A percentile compares a stretch with the other conserved stretches of the same genome.
phyloP scores from a whole-genome alignment of 768 basidiomycete species.

The Leccinum ochraceum region DNA sequence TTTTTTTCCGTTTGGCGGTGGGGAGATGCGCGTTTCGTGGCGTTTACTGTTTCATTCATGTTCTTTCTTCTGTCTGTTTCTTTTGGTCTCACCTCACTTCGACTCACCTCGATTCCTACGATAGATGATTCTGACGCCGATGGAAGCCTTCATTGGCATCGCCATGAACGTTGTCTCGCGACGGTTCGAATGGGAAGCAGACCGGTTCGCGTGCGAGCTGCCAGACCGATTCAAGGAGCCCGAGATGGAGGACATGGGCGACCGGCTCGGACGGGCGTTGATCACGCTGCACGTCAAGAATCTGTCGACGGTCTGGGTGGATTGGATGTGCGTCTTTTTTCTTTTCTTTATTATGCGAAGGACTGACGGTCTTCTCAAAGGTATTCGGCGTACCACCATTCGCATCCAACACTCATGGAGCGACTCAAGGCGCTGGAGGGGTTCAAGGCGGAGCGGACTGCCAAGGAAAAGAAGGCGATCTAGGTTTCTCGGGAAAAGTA shows the following conservation, averaged over 20 bases:
- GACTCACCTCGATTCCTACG: no score
- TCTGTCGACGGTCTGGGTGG: slow-evolving; percentile 90
- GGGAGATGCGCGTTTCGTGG: no score
- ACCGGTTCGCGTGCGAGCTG: slow-evolving; percentile 80
- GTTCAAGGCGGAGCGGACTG: slow-evolving; percentile 47
- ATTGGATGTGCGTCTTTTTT: slow-evolving; percentile 65
- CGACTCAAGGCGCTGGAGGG: slow-evolving; percentile 78
- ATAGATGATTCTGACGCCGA: slow-evolving; percentile 77
- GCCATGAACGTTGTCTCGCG: slow-evolving; percentile 82
- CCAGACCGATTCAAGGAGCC: slow-evolving; percentile 45
- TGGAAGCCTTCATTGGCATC: slow-evolving; percentile 73
- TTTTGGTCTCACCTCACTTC: neutral
- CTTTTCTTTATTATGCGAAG: neutral
- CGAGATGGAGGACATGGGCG: slow-evolving; percentile 83
- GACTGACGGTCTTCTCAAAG: slow-evolving; percentile 34
- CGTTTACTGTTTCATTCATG: neutral
- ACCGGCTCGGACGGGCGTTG: slow-evolving; percentile 78
- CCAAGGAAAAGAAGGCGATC: slow-evolving; percentile 28
- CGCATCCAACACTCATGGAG: slow-evolving; percentile 93
- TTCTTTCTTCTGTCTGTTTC: neutral
- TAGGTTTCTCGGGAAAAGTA: neutral
- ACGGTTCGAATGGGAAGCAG: slow-evolving; percentile 91
- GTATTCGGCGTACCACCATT: slow-evolving; percentile 95
- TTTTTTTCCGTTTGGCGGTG: neutral
- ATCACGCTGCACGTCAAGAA: slow-evolving; percentile 90